Evolutionary conservation across 1,284 basidiomycete species (phyloP).

Genomic region (Naganishia cerealis): DNA sequence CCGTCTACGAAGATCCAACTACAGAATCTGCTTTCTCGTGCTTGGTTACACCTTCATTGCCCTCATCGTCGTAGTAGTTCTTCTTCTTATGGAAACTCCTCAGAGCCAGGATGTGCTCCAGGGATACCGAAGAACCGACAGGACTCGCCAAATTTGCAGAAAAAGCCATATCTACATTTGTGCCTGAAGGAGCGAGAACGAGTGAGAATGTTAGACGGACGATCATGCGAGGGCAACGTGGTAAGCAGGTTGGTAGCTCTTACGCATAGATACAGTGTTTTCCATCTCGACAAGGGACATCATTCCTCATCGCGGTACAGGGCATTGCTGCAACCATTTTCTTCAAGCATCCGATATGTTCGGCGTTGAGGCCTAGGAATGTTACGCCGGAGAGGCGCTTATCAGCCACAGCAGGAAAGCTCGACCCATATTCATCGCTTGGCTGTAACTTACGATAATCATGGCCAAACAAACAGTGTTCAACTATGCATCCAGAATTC

Average conservation of each 20-base stretch:
- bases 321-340: background rate
- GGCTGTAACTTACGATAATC: background rate
- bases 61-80: background rate
- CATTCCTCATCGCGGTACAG: background rate
- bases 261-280: slow-evolving; percentile 16
- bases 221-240: background rate
- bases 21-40: too few relatives aligned
- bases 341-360: slow-evolving; percentile 1
- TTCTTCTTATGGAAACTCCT: background rate
- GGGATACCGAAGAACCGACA: slow-evolving; percentile 11
- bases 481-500: background rate
- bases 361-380: slow-evolving; percentile 2
- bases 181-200: background rate
- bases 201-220: background rate
- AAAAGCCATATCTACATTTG: slow-evolving; percentile 1
- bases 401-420: too few relatives aligned
- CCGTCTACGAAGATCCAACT: too few relatives aligned
- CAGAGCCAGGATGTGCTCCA: background rate
- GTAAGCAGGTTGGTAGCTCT: background rate
- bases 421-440: too few relatives aligned
- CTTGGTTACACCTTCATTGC: background rate
- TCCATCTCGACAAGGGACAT: background rate
- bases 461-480: background rate
- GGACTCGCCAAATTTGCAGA: background rate
- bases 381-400: background rate